Evolutionary conservation across 345 rosid genomes (phyloP).

Genomic region (Pugionium dolabratum): DNA sequence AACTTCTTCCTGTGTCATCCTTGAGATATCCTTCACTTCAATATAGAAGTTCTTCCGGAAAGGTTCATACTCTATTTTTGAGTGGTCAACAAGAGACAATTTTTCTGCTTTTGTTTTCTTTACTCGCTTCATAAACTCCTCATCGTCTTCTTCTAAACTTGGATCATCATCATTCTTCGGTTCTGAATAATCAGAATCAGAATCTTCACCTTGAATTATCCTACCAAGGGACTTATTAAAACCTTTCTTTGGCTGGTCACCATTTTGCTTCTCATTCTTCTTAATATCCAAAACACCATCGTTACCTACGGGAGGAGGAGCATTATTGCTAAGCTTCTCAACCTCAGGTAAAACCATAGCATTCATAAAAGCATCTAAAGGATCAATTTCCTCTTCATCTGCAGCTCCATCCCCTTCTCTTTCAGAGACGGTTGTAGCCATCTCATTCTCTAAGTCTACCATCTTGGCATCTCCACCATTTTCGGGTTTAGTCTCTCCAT

Average conservation of each 20-base stretch:
- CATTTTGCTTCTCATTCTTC: slow-evolving; percentile 46
- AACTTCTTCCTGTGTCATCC: slow-evolving; percentile 85
- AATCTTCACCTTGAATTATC: slow-evolving; percentile 94
- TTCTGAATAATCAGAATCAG: slow-evolving; percentile 79
- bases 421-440: slow-evolving; percentile 41
- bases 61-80: slow-evolving; percentile 79
- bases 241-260: slow-evolving; percentile 55
- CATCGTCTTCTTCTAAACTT: slow-evolving; percentile 85
- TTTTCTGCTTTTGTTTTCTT: slow-evolving; percentile 98
- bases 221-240: slow-evolving; percentile 74
- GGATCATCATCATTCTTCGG: slow-evolving; percentile 61
- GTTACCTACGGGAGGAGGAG: slow-evolving; percentile 37
- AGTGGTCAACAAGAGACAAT: slow-evolving; percentile 84
- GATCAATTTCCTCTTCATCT: slow-evolving; percentile 86
- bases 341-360: slow-evolving; percentile 91
- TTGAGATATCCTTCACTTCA: slow-evolving; percentile 83
- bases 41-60: slow-evolving; percentile 87
- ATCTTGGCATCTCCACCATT: slow-evolving; percentile 53
- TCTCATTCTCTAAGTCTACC: slow-evolving; percentile 49
- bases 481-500: slow-evolving; percentile 45
- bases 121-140: slow-evolving; percentile 97
- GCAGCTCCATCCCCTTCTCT: slow-evolving; percentile 43
- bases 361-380: slow-evolving; percentile 96
- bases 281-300: slow-evolving; percentile 40
- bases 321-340: slow-evolving; percentile 61